These are phyloP conservation scores for Xylaria hypoxylon DNA, from an alignment of 2,329 filamentous ascomycete genomes.

Conservation along the genomic window DNA sequence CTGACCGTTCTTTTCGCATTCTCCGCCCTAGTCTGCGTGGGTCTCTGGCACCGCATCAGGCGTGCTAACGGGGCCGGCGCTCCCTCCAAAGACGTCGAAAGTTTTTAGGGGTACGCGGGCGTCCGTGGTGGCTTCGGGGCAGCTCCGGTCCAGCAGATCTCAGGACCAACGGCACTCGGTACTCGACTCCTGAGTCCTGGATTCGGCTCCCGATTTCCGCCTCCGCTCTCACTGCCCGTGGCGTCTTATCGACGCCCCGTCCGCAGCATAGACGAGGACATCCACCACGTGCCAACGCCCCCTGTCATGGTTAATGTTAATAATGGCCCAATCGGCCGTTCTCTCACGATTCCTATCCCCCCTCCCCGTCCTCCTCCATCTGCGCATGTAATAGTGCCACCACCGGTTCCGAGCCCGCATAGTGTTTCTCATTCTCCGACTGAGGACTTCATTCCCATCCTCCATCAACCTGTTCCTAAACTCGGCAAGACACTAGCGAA, in stretches of 20 bases:
- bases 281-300: constrained; percentile 41
- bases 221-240: constrained; percentile 43
- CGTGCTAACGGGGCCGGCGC: constrained; percentile 45
- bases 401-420: constrained; percentile 25
- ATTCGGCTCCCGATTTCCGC: constrained; percentile 42
- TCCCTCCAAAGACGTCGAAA: constrained; percentile 62
- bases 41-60: constrained; percentile 72
- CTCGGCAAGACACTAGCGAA: constrained; percentile 30
- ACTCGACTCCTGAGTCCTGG: constrained; percentile 43
- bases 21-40: constrained; percentile 67
- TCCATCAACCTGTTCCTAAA: constrained; percentile 41
- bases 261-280: constrained; percentile 42
- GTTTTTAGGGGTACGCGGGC: constrained; percentile 61
- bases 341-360: constrained; percentile 26
- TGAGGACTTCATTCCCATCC: constrained; percentile 48
- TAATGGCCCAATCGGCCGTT: constrained; percentile 38
- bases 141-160: constrained; percentile 41
- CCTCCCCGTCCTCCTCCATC: constrained; percentile 18
- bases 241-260: constrained; percentile 44
- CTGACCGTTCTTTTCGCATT: constrained; percentile 78
- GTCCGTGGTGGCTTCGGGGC: constrained; percentile 47
- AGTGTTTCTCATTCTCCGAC: constrained; percentile 35
- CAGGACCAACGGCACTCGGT: constrained; percentile 45
- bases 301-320: constrained; percentile 36
- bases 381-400: constrained; percentile 16